Conservation (phyloP, 1,284 basidiomycete species). For the Heterobasidion parviporum region DNA sequence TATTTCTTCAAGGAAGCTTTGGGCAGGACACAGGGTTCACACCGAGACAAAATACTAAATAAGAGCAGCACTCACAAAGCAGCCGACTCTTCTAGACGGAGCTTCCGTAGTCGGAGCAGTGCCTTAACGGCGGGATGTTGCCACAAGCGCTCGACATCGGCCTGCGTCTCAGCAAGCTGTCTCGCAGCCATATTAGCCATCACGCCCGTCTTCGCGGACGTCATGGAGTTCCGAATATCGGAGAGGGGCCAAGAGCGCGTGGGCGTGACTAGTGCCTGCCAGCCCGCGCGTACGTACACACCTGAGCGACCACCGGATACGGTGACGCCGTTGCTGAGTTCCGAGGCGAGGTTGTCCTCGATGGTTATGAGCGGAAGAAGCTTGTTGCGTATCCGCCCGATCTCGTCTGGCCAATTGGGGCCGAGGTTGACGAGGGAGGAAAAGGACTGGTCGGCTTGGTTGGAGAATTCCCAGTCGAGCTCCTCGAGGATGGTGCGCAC, state of each 20-base stretch:
- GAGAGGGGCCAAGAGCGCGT: conserved; percentile 33
- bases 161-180: conserved; percentile 36
- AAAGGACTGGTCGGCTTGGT: conserved; percentile 14
- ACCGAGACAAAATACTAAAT: background rate
- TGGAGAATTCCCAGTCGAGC: conserved; percentile 50
- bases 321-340: conserved; percentile 56
- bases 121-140: conserved; percentile 52
- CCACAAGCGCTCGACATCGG: conserved; percentile 59
- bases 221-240: conserved; percentile 22
- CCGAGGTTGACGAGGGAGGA: conserved; percentile 13
- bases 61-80: conserved; percentile 46
- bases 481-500: conserved; percentile 68
- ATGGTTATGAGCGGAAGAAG: conserved; percentile 58
- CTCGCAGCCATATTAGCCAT: conserved; percentile 46
- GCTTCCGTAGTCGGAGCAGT: conserved; percentile 45
- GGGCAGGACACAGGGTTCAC: conserved; percentile 2
- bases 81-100: conserved; percentile 69
- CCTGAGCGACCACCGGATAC: conserved; percentile 49
- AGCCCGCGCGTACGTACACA: conserved; percentile 59
- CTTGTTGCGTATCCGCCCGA: conserved; percentile 43
- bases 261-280: conserved; percentile 51
- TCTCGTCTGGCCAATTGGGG: conserved; percentile 31
- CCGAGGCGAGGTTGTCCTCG: conserved; percentile 58
- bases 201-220: conserved; percentile 23
- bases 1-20: conserved; percentile 61